Conservation (phyloP, 148 eudicot species). For the Spergularia bocconei region DNA sequence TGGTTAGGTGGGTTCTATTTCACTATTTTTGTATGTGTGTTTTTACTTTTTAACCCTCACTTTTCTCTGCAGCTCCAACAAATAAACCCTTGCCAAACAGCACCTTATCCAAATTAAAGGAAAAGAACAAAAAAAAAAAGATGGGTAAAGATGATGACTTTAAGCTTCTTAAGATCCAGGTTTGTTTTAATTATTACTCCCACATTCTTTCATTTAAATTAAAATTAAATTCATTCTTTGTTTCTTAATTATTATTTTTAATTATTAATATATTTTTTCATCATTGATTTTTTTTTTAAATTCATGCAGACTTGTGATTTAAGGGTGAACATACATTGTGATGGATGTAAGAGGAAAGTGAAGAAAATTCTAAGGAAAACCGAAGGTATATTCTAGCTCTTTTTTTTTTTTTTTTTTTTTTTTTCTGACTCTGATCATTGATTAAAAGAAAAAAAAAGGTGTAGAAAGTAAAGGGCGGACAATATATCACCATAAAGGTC, state of each 20-base stretch:
- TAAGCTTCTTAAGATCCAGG: conserved; percentile 87
- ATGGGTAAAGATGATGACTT: conserved; percentile 83
- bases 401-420: neutral
- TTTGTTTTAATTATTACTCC: conserved; percentile 19
- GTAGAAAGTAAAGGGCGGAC: too few species aligned
- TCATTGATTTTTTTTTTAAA: neutral
- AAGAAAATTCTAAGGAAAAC: conserved; percentile 73
- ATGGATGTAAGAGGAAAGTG: conserved; percentile 77
- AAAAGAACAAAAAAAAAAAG: neutral
- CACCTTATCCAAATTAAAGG: too few species aligned
- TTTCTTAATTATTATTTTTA: neutral
- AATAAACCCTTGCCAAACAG: too few species aligned
- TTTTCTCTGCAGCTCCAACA: neutral
- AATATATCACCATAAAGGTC: too few species aligned
- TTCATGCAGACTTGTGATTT: conserved; percentile 52
- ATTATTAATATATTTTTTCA: conserved; percentile 2
- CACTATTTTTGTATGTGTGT: neutral
- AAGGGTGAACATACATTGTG: conserved; percentile 79
- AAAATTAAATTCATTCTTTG: conserved; percentile 10
- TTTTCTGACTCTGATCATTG: neutral
- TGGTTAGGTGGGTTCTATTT: conserved; percentile 9
- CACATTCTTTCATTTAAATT: neutral
- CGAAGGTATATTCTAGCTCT: conserved; percentile 49
- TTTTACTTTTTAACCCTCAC: neutral
- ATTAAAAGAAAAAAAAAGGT: too few species aligned